A percentile compares a stretch with the other conserved stretches of the same genome.
Conservation (phyloP, 2,329 filamentous ascomycete species). For the Pseudocercospora pini-densiflorae region DNA sequence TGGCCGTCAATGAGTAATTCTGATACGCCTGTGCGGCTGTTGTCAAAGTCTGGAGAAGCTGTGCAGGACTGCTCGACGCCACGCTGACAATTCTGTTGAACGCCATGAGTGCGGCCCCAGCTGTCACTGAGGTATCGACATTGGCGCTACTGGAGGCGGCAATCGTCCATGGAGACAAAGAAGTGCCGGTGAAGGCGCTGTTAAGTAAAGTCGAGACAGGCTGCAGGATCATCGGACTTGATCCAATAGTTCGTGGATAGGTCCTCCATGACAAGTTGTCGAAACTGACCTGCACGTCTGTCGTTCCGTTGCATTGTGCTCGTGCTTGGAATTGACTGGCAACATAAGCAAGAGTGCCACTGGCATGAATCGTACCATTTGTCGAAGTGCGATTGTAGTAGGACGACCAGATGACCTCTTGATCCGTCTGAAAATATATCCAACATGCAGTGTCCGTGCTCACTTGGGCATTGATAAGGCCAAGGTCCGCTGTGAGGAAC, state of each 20-base stretch:
- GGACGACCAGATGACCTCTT: constrained; percentile 5
- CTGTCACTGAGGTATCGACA: neutral
- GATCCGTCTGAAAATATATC: constrained; percentile 13
- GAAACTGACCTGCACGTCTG: constrained; percentile 3
- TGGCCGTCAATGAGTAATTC: neutral
- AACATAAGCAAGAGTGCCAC: neutral
- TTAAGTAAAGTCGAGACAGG: neutral
- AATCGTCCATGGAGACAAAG: constrained; percentile 1
- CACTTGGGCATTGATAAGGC: neutral
- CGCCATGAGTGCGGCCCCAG: neutral
- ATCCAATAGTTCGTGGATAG: neutral
- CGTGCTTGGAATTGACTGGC: constrained; percentile 5
- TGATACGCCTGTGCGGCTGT: neutral
- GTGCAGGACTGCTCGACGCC: neutral
- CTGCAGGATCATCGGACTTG: neutral
- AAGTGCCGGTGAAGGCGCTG: neutral
- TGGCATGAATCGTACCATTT: constrained; percentile 2
- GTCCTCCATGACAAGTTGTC: constrained; percentile 7
- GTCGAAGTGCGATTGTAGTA: constrained; percentile 3
- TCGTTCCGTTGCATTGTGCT: constrained; percentile 5
- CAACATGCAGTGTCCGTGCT: constrained; percentile 4
- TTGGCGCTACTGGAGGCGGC: neutral
- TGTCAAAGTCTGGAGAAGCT: neutral
- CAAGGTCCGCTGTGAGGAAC: constrained; percentile 9
- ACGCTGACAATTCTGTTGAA: neutral